Base-by-base conservation (phyloP, 441 rosid genomes). In the Populus trichocarpa region DNA sequence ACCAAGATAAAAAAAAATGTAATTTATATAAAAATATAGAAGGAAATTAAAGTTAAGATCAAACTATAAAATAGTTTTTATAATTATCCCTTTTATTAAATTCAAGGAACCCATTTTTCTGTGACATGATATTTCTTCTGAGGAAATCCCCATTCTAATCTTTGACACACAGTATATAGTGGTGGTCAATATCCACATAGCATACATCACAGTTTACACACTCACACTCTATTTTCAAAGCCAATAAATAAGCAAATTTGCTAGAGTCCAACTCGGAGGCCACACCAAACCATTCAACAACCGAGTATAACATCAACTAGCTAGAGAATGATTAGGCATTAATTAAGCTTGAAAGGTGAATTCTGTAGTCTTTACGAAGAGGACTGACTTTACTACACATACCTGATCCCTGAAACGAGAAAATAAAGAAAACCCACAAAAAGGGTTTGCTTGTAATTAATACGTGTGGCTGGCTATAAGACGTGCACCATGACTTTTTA, bases 311-410 rank as follows among this genome's bases (percentile, higher is more conserved):
- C 71, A 77, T 53, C 69, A 59, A 16, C n/a, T n/a, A n/a, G n/a
- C 75, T 13, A 42, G 6, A 76, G 75, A 81, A 83, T 78, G 83
- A 81, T 78, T 81, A 63, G 71, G 46, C 69, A 75, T 77, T 79
- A 79, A 83, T 81, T 70, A 77, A 74, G 70, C 63, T 64, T 59
- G 69, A 78, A 82, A 78, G 77, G 68, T 67, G 50, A 70, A 72
- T 69, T 74, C 50, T 73, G 63, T 69, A 67, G 66, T 61, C 30
- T 70, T 28, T 59, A 20, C n/a, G 64, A 30, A 30, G 32, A 30
- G 32, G 32, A 30, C 32, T 30, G 32, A 30, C 32, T 30, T 30
- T 30, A 30, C 32, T 30, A 30, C 32, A 30, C 32, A 30, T 3
- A 30, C 32, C 32, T 30, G 32, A 59, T 20, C 64, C 64, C 64